A percentile compares a stretch with the other conserved stretches of the same genome.
Conservation (phyloP, 768 basidiomycete genomes). For the Pleurotus citrinopileatus region DNA sequence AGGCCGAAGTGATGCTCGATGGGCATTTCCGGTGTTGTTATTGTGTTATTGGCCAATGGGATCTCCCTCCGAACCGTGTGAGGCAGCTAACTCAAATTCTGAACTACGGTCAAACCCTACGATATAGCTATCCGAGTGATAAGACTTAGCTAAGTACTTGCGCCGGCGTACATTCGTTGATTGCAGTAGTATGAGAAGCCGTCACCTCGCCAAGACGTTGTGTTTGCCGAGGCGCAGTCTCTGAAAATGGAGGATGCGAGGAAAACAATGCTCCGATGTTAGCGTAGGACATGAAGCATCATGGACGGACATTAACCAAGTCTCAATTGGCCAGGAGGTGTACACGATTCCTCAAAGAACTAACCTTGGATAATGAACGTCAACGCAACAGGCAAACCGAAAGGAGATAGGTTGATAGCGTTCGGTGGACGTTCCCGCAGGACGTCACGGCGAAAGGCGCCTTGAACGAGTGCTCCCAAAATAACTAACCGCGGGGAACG, state of each 20-base stretch:
- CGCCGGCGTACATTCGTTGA: not conserved
- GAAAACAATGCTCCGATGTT: not conserved
- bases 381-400: not conserved
- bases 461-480: not conserved
- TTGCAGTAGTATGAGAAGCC: not conserved
- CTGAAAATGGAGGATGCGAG: not conserved
- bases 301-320: not conserved
- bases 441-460: not conserved
- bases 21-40: too few relatives aligned
- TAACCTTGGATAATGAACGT: not conserved
- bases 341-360: too few relatives aligned
- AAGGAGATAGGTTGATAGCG: not conserved
- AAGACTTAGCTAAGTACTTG: not conserved
- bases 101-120: not conserved
- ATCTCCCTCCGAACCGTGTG: not conserved
- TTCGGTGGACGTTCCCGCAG: not conserved
- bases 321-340: too few relatives aligned
- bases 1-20: not conserved
- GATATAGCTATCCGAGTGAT: not conserved
- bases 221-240: not conserved
- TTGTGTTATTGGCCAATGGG: not conserved
- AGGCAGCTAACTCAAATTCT: not conserved
- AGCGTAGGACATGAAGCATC: not conserved
- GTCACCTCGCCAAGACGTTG: not conserved
- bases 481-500: not conserved